phyloP scores from a whole-genome alignment of 2,329 filamentous ascomycete genomes.

The Paraphoma chrysanthemicola region DNA sequence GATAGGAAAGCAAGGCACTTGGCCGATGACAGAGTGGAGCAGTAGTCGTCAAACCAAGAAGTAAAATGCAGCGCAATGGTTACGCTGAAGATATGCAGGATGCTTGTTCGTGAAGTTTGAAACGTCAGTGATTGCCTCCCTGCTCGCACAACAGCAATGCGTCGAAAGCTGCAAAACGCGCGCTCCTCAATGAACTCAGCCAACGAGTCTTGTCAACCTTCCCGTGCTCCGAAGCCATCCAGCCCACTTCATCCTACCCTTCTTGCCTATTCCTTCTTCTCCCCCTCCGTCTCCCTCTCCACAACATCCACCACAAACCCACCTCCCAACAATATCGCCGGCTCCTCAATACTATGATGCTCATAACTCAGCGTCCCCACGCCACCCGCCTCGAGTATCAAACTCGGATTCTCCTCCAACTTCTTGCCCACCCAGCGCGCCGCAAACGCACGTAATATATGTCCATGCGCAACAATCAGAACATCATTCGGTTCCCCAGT shows the following conservation, averaged over 20 bases:
- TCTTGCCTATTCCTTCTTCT: conserved; percentile 15
- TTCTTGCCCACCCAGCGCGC: conserved; percentile 82
- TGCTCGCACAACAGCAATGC: too few species aligned
- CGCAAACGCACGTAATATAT: conserved; percentile 86
- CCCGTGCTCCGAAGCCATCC: not conserved
- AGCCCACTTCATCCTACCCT: not conserved
- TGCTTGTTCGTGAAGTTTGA: not conserved
- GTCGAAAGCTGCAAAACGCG: too few species aligned
- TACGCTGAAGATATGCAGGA: not conserved
- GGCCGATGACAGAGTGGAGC: not conserved
- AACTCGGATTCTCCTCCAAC: conserved; percentile 75
- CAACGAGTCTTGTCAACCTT: not conserved
- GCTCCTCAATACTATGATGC: conserved; percentile 57
- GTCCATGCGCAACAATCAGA: conserved; percentile 85
- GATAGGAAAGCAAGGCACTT: not conserved
- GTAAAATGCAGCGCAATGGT: not conserved
- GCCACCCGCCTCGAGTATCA: conserved; percentile 75
- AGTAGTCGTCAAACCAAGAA: not conserved
- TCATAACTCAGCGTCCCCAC: conserved; percentile 62
- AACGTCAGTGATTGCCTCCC: not conserved
- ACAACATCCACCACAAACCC: conserved; percentile 59
- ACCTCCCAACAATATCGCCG: conserved; percentile 59
- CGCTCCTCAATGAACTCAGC: not conserved
- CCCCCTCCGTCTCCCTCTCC: conserved; percentile 52
- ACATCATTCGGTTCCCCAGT: conserved; percentile 64